These are phyloP conservation scores for Fraxinus sp. DNA, from an alignment of 305 asterid species.

Conservation along the genomic window DNA sequence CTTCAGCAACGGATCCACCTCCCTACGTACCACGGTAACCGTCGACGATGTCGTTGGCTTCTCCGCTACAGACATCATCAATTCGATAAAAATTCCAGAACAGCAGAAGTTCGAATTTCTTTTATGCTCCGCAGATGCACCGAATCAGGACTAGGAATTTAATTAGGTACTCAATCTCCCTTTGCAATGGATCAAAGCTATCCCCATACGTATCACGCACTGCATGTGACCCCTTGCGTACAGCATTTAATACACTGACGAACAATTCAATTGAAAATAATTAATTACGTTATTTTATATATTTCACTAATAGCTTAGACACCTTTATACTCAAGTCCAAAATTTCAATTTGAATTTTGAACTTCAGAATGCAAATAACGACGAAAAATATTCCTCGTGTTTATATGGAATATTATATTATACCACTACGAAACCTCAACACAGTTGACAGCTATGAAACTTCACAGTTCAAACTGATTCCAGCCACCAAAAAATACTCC, in stretches of 20 bases:
- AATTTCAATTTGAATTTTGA: slow-evolving; percentile 4
- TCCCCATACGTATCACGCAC: slow-evolving; percentile 28
- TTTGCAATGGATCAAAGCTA: slow-evolving; percentile 30
- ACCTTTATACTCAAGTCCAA: slow-evolving; percentile 10
- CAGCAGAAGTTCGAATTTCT: not conserved
- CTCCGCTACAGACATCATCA: slow-evolving; percentile 49
- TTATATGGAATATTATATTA: not conserved
- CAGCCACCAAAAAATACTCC: not conserved
- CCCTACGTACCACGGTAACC: slow-evolving; percentile 25
- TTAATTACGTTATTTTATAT: not conserved
- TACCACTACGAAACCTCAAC: not conserved
- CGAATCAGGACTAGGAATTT: slow-evolving; percentile 1
- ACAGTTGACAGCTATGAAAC: too few species aligned
- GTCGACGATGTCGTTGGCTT: slow-evolving; percentile 36
- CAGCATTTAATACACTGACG: slow-evolving; percentile 40
- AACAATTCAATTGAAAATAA: not conserved
- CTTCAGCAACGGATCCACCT: slow-evolving; percentile 75
- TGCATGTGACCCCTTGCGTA: slow-evolving; percentile 52
- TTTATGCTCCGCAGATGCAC: slow-evolving; percentile 9
- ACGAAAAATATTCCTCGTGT: not conserved
- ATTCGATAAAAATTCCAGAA: not conserved
- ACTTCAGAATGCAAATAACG: not conserved
- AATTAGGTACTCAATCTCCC: not conserved
- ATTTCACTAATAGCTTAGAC: not conserved
- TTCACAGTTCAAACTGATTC: not conserved